Base-by-base conservation (phyloP, 306 rosid genomes). In the Sicyos baderoa region DNA sequence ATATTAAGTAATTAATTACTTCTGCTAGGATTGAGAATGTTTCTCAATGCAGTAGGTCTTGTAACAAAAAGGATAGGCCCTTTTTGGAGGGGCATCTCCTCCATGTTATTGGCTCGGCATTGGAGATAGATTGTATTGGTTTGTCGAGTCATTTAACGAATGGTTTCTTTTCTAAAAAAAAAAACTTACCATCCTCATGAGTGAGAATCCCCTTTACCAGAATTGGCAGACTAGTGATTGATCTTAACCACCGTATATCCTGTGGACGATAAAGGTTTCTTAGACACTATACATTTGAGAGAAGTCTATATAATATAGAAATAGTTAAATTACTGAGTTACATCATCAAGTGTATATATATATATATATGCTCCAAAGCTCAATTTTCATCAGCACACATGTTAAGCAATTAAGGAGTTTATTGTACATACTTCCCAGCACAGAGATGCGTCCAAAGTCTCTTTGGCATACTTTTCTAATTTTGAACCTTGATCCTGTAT, bases 401-500 rank as follows among this genome's bases (percentile, higher is more conserved):
- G 3, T 37, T 37, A 37, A 37, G 8, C 7, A 37, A 37, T 37
- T n/a, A 17, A 63, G 60, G 50, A 54, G 67, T 57, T 10, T 16
- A 45, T 40, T 23, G 19, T 48, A 16, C 51, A 6, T 80, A 87
- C 92, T 84, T 85, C 61, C 94, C 94, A 88, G 50, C 71, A 12
- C 51, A 88, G 71, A 21, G 94, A 85, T 78, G 85, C 77, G 61
- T 85, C 94, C 0, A 52, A 8, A 2, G 71, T 64, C 67, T 23
- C 75, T 0, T 72, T 79, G 13, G 75, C 80, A 68, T 5, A 78
- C 72, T 76, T 61, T 77, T 76, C 88, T n/a, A 82, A 27, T 18
- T 22, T 61, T 59, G 88, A 85, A 58, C 90, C 90, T 23, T 55
- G 27, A 73, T 68, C 81, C 95, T 85, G 86, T 75, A 79, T 3